Base-by-base conservation (phyloP, 1,284 basidiomycete genomes). In the Pseudozyma pruni region DNA sequence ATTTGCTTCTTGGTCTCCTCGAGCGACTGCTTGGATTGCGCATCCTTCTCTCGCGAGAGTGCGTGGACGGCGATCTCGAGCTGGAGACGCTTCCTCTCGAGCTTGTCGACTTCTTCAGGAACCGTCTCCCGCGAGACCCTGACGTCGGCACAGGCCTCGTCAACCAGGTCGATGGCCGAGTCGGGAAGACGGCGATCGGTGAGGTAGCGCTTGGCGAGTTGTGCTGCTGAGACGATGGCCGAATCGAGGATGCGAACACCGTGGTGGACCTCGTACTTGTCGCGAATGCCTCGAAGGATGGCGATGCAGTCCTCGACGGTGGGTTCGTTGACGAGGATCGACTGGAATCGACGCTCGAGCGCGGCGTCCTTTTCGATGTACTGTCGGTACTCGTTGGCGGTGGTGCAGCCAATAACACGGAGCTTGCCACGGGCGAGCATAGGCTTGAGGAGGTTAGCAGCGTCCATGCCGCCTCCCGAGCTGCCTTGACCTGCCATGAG, bases 21-120 rank as follows among this genome's bases (percentile, higher is more conserved):
- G n/a, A 98, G 87, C 34, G 93, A 89, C 72, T 94, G 92, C 83
- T 93, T 93, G 76, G 91, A 93, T 2, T 90, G 90, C 11, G 89
- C 84, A 73, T 98, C 95, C 84, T 95, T 96, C 66, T 97, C 84
- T 34, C 79, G 68, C 43, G 81, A 91, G 47, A 98, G 86, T 8
- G 95, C 96, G 81, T 97, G 94, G 27, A 97, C 91, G 82, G 97
- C 95, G 34, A 98, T 91, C 82, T 98, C 92, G 43, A 98, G 87
- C 79, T 96, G 92, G 39, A 98, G 88, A 83, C 93, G 94, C 59
- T 88, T 88, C 31, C 94, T 89, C 82, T 97, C 92, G n/a, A 98
- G 87, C 75, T 90, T 90, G 84, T 98, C 95, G 78, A 98, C 92
- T 3, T 88, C 91, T 84, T 98, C 95, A 0, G 95, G 95, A 57